Conservation (phyloP, 129 eudicot species). For the Artemisia annua region DNA sequence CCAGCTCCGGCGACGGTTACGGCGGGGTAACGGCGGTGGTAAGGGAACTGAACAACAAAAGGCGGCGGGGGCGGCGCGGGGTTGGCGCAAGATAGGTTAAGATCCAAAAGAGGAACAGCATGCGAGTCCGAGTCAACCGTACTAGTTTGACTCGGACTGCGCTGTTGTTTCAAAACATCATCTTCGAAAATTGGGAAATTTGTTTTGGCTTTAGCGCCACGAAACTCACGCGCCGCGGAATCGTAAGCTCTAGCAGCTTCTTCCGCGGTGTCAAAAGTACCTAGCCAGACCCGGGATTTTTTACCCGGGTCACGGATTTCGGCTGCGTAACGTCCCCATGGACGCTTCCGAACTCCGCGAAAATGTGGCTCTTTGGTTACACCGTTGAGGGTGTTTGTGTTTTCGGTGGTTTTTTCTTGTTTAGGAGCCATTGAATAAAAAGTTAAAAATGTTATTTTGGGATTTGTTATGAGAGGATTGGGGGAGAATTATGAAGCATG, state of each 20-base stretch:
- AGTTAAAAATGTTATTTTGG: not conserved
- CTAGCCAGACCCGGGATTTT: slow-evolving; percentile 44
- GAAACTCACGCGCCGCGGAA: slow-evolving; percentile 53
- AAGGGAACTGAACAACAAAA: slow-evolving; percentile 30
- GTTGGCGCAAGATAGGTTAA: slow-evolving; percentile 35
- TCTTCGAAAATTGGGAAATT: slow-evolving; percentile 40
- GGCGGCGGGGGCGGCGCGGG: slow-evolving; percentile 7
- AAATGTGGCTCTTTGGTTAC: slow-evolving; percentile 42
- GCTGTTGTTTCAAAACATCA: slow-evolving; percentile 18
- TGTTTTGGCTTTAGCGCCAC: slow-evolving; percentile 55
- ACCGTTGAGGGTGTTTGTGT: not conserved
- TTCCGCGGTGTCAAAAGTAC: slow-evolving; percentile 62
- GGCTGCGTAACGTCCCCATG: slow-evolving; percentile 72
- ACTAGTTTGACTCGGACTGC: slow-evolving; percentile 60
- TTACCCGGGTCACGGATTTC: slow-evolving; percentile 48
- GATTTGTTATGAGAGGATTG: not conserved
- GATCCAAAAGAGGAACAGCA: slow-evolving; percentile 38
- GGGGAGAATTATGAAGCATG: not conserved
- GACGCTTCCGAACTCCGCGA: slow-evolving; percentile 75
- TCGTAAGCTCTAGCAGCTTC: slow-evolving; percentile 63
- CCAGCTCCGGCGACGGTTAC: slow-evolving; percentile 24
- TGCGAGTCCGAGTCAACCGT: slow-evolving; percentile 34
- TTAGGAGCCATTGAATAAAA: slow-evolving; percentile 41
- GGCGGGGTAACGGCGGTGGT: slow-evolving; percentile 7
- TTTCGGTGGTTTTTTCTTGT: slow-evolving; percentile 27